Evolutionary conservation across 208 protist species (phyloP).

Genomic region (Leishmania mexicana): DNA sequence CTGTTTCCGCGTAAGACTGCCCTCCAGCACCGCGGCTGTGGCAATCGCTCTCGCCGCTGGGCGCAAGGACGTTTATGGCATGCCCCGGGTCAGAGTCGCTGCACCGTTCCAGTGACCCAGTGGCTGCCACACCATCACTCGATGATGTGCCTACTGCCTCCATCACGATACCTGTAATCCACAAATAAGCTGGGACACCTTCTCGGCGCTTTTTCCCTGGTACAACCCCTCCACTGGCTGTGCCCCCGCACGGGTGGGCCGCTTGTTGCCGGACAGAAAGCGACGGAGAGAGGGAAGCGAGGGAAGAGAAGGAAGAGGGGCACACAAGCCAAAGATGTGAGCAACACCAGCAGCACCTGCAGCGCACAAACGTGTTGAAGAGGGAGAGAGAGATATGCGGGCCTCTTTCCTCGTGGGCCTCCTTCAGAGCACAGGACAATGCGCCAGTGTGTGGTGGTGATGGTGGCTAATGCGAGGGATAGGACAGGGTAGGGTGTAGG

Average conservation of each 20-base stretch:
- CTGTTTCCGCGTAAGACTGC: conserved; percentile 6
- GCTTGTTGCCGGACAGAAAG: neutral
- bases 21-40: neutral
- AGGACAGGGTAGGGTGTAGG: no score
- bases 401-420: neutral
- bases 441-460: neutral
- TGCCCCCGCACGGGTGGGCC: neutral
- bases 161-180: neutral
- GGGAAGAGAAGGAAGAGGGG: neutral
- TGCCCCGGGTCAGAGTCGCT: neutral
- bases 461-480: neutral
- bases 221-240: neutral
- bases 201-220: neutral
- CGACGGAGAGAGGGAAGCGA: neutral
- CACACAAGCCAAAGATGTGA: neutral
- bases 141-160: neutral
- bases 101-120: neutral
- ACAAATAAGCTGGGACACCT: neutral
- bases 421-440: neutral
- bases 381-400: neutral
- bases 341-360: neutral
- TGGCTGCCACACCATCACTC: neutral
- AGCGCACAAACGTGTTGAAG: neutral
- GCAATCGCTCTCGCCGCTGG: neutral
- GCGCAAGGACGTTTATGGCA: neutral